Percentiles rank a stretch among this genome's conserved stretches.
These are phyloP conservation scores for Parathielavia hyrcaniae DNA, from an alignment of 495 filamentous ascomycete genomes.

Conservation along the genomic window DNA sequence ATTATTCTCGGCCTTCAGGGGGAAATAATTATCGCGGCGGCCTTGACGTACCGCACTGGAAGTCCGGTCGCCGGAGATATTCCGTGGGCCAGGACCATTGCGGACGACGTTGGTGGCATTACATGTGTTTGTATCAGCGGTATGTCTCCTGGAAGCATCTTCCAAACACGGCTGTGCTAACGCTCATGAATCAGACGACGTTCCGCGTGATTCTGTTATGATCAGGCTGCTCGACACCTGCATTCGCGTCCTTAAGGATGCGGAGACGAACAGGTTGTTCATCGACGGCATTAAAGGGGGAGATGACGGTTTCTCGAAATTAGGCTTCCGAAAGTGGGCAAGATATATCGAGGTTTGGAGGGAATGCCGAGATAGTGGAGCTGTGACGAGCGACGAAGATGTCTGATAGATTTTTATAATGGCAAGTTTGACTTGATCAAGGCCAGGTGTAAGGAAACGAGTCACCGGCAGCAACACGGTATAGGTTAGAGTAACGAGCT, in stretches of 20 bases:
- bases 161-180: slow-evolving; percentile 3
- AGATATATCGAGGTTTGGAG: neutral
- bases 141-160: slow-evolving; percentile 11
- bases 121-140: slow-evolving; percentile 55
- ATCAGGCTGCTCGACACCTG: slow-evolving; percentile 42
- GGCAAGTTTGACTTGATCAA: neutral
- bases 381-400: no score
- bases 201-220: slow-evolving; percentile 39
- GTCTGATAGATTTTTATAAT: no score
- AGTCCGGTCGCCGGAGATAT: slow-evolving; percentile 50
- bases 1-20: slow-evolving; percentile 42
- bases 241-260: slow-evolving; percentile 32
- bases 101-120: slow-evolving; percentile 51
- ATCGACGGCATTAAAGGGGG: slow-evolving; percentile 42
- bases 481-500: slow-evolving; percentile 1
- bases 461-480: neutral
- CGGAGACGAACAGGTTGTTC: slow-evolving; percentile 39
- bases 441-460: neutral
- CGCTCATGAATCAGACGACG: slow-evolving; percentile 24
- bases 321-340: slow-evolving; percentile 47
- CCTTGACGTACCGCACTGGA: slow-evolving; percentile 50
- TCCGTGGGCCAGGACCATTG: slow-evolving; percentile 53
- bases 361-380: neutral
- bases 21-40: slow-evolving; percentile 46
- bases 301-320: slow-evolving; percentile 34